Evolutionary conservation across 257 asterid species (phyloP).

Genomic region (Paraleonurus japonicus): DNA sequence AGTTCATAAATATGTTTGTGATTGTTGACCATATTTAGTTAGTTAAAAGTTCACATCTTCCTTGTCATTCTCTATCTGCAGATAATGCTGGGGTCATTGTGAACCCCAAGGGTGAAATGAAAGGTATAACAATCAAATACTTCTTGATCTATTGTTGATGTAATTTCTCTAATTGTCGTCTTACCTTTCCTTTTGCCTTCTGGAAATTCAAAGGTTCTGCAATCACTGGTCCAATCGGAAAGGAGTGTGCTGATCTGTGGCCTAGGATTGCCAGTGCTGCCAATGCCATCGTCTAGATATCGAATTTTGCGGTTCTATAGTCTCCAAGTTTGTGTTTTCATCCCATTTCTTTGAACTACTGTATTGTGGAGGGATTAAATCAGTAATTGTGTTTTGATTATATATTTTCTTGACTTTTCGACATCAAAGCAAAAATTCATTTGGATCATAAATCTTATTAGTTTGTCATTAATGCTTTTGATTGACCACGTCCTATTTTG

Average conservation of each 20-base stretch:
- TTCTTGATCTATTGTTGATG: background rate
- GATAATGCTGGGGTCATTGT: slow-evolving; percentile 74
- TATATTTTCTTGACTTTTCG: background rate
- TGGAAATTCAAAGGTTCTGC: slow-evolving; percentile 51
- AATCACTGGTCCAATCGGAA: slow-evolving; percentile 70
- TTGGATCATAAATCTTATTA: background rate
- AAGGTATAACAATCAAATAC: slow-evolving; percentile 32
- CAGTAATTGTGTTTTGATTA: background rate
- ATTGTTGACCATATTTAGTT: background rate
- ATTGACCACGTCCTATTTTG: no score
- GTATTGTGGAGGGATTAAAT: background rate
- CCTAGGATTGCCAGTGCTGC: slow-evolving; percentile 76
- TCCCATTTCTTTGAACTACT: background rate
- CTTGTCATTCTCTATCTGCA: slow-evolving; percentile 22
- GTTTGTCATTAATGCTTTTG: background rate
- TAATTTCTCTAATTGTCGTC: background rate
- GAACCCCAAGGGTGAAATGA: slow-evolving; percentile 73
- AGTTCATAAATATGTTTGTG: background rate
- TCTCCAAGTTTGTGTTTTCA: background rate
- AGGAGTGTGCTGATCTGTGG: slow-evolving; percentile 78
- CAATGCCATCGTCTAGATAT: slow-evolving; percentile 46
- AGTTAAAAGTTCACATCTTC: background rate
- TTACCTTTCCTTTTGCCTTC: background rate
- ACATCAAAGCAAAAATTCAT: background rate
- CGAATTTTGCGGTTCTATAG: background rate